phyloP scores from a whole-genome alignment of 768 basidiomycete genomes.

The Bullera alba region DNA sequence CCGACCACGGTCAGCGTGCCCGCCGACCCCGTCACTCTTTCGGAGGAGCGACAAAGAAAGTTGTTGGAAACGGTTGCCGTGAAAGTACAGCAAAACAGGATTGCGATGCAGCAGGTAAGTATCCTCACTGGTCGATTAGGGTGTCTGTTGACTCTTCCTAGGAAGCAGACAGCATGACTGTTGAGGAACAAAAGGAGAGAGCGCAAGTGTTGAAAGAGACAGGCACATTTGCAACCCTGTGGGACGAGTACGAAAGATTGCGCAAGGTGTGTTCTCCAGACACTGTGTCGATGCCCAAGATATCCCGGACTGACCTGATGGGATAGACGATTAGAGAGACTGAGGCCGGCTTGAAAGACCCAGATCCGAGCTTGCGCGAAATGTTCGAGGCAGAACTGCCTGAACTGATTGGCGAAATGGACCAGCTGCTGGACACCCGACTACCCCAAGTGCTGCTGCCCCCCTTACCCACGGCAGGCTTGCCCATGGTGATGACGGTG shows the following conservation, averaged over 20 bases:
- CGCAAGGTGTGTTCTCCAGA: conserved; percentile 52
- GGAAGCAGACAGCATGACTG: neutral
- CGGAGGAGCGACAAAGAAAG: conserved; percentile 3
- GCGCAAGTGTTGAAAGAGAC: conserved; percentile 63
- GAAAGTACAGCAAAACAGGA: neutral
- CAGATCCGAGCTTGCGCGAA: conserved; percentile 66
- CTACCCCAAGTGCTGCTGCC: conserved; percentile 70
- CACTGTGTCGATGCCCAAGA: too few species aligned
- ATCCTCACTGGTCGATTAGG: too few species aligned
- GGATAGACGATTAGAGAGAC: neutral
- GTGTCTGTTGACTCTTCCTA: neutral
- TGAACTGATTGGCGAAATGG: conserved; percentile 48
- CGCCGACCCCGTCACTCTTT: neutral
- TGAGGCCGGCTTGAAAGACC: conserved; percentile 48
- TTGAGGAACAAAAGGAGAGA: conserved; percentile 54
- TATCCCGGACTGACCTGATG: neutral
- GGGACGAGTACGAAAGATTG: conserved; percentile 59
- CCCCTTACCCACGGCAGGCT: conserved; percentile 56
- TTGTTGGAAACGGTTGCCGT: neutral
- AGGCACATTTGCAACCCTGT: conserved; percentile 61
- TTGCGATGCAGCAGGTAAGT: neutral
- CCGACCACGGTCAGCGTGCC: neutral
- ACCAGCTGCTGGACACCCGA: conserved; percentile 36
- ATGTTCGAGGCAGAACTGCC: conserved; percentile 65
- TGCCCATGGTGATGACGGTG: conserved; percentile 79